A percentile compares a stretch with the other conserved stretches of the same genome.
These are phyloP conservation scores for Viridothelium virens DNA, from an alignment of 495 filamentous ascomycete genomes.

Conservation along the genomic window DNA sequence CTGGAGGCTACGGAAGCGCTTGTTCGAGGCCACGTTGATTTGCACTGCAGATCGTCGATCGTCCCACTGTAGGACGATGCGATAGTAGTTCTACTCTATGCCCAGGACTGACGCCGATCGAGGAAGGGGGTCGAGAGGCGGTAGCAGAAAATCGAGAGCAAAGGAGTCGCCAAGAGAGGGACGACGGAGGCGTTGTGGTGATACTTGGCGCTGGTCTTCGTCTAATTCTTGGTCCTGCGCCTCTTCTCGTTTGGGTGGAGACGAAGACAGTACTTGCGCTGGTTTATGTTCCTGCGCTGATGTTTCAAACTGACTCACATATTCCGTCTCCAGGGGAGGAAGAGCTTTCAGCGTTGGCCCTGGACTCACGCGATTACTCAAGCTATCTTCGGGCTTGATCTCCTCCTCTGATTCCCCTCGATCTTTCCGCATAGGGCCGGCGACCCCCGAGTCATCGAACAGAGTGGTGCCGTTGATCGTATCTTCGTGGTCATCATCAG, in stretches of 20 bases:
- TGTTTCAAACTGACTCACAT: no score
- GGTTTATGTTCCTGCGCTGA: no score
- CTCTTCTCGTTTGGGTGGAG: not conserved
- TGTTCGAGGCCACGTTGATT: no score
- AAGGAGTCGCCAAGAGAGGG: not conserved
- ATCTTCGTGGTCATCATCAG: not conserved
- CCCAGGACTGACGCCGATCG: no score
- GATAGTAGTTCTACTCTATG: no score
- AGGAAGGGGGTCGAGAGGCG: not conserved
- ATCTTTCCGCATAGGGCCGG: not conserved
- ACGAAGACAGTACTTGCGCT: not conserved
- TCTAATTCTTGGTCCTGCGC: not conserved
- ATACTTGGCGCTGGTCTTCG: not conserved
- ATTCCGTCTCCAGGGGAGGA: no score
- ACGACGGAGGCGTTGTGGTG: not conserved
- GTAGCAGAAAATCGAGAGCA: not conserved
- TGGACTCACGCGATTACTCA: not conserved
- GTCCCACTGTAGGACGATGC: no score
- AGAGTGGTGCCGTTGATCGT: not conserved
- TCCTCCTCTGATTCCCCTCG: not conserved
- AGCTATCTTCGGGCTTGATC: not conserved
- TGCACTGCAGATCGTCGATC: no score
- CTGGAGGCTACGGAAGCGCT: no score
- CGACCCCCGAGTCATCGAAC: not conserved
- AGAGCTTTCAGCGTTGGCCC: no score